Evolutionary conservation across 495 filamentous ascomycete species (phyloP).

Genomic region (Glarea lozoyensis): DNA sequence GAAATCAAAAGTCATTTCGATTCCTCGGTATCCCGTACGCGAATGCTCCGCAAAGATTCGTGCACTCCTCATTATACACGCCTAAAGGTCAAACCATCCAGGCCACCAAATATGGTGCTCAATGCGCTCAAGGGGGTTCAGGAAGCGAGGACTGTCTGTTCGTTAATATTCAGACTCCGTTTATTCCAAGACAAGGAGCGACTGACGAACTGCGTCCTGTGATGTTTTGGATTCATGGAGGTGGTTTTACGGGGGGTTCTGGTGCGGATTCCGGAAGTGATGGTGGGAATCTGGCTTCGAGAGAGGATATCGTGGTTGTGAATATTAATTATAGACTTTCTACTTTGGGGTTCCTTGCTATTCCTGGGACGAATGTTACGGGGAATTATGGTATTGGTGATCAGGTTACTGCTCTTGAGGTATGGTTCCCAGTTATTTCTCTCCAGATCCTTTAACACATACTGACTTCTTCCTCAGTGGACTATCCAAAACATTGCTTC

Average conservation of each 20-base stretch:
- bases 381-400: slow-evolving; percentile 32
- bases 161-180: slow-evolving; percentile 39
- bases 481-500: slow-evolving; percentile 55
- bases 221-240: slow-evolving; percentile 53
- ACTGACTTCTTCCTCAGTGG: slow-evolving; percentile 64
- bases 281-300: slow-evolving; percentile 39
- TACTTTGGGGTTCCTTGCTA: slow-evolving; percentile 15
- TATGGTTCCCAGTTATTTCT: too few relatives aligned
- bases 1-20: slow-evolving; percentile 44
- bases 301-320: slow-evolving; percentile 37
- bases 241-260: slow-evolving; percentile 44
- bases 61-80: slow-evolving; percentile 34
- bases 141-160: slow-evolving; percentile 38
- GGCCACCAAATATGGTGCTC: slow-evolving; percentile 31
- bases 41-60: slow-evolving; percentile 33
- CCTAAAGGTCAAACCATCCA: slow-evolving; percentile 33
- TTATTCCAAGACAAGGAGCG: slow-evolving; percentile 17
- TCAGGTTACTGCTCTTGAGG: slow-evolving; percentile 30
- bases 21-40: slow-evolving; percentile 45
- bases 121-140: slow-evolving; percentile 32
- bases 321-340: slow-evolving; percentile 27
- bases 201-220: slow-evolving; percentile 40
- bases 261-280: slow-evolving; percentile 26
- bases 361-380: slow-evolving; percentile 13
- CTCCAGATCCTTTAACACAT: too few relatives aligned